Conservation (phyloP, 305 asterid species). For the Solanum aculeatissimum region DNA sequence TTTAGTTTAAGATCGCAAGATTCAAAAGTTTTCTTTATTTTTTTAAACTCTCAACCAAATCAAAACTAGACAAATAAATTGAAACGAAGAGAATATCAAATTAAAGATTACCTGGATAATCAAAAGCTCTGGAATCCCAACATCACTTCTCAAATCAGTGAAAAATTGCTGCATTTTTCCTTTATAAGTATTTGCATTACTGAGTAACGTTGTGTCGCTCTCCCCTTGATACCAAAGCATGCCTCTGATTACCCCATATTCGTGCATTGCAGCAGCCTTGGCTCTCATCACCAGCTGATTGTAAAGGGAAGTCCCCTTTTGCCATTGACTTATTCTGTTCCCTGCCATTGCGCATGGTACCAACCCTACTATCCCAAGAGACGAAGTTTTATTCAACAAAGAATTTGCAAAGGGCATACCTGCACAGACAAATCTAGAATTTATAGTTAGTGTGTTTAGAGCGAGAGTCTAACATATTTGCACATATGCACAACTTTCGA, state of each 20-base stretch:
- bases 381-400: neutral
- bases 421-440: neutral
- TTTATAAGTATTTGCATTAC: neutral
- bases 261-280: neutral
- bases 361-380: neutral
- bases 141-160: neutral
- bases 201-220: neutral
- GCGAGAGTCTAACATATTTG: neutral
- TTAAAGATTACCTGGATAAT: neutral
- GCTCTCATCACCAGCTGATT: neutral
- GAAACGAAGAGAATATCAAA: neutral
- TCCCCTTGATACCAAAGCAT: slow-evolving; percentile 1
- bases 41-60: no score
- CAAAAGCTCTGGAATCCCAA: neutral
- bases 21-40: no score
- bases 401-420: neutral
- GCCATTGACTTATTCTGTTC: neutral
- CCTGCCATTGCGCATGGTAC: neutral
- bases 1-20: neutral
- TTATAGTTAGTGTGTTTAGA: neutral
- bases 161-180: neutral
- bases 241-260: neutral
- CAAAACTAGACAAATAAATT: neutral
- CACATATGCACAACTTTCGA: neutral
- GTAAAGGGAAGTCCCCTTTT: neutral